phyloP scores from a whole-genome alignment of 2,329 filamentous ascomycete species.

The Parasarocladium wereldwijsianum region DNA sequence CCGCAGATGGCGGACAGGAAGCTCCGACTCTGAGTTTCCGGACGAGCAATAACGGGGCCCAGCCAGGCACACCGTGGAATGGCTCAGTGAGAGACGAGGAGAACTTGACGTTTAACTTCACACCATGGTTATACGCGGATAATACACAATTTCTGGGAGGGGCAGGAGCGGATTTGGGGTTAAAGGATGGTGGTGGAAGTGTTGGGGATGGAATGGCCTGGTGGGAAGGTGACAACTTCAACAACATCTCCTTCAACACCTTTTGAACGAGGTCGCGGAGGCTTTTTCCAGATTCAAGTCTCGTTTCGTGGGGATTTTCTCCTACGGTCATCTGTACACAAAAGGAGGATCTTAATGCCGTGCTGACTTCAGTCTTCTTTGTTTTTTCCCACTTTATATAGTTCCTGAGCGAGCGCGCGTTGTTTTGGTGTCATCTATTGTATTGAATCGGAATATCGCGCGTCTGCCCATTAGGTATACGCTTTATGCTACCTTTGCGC shows the following conservation, averaged over 20 bases:
- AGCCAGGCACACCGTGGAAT: conserved; percentile 11
- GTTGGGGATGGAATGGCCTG: conserved; percentile 15
- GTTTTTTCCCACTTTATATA: too few species aligned
- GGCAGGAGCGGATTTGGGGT: neutral
- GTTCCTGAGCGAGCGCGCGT: too few species aligned
- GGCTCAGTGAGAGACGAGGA: conserved; percentile 14
- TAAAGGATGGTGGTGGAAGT: conserved; percentile 7
- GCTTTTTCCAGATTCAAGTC: neutral
- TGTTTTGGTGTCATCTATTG: too few species aligned
- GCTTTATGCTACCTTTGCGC: too few species aligned
- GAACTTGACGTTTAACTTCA: conserved; percentile 23
- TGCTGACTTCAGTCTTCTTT: too few species aligned
- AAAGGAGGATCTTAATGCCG: too few species aligned
- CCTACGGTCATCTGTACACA: too few species aligned
- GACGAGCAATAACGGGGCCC: too few species aligned
- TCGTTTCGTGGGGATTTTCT: too few species aligned
- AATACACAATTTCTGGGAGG: conserved; percentile 20
- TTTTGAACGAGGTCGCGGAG: conserved; percentile 12
- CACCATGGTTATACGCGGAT: conserved; percentile 28
- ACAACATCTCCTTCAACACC: conserved; percentile 23
- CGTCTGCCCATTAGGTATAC: too few species aligned
- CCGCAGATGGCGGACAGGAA: conserved; percentile 33
- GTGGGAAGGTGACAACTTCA: conserved; percentile 25
- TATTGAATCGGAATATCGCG: too few species aligned
- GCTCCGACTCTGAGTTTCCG: conserved; percentile 24